Conservation (phyloP, 768 basidiomycete species). For the Aureoboletus auriporus region DNA sequence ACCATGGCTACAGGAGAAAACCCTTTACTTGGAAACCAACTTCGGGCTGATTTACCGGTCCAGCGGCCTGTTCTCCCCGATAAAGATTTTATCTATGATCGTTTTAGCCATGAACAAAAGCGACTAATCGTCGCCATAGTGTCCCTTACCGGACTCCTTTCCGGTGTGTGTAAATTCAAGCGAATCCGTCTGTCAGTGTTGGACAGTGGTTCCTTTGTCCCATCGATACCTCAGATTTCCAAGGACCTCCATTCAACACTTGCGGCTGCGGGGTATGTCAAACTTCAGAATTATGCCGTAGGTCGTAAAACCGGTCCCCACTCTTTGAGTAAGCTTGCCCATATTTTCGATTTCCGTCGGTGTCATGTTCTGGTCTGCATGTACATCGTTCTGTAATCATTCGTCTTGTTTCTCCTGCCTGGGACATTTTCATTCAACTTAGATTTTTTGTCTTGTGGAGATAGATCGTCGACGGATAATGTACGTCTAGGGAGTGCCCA, state of each 20-base stretch:
- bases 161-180: conserved; percentile 36
- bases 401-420: background rate
- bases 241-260: conserved; percentile 56
- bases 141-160: conserved; percentile 58
- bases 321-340: conserved; percentile 49
- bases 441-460: conserved; percentile 37
- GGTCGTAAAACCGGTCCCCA: conserved; percentile 8
- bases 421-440: background rate
- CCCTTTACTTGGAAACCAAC: conserved; percentile 20
- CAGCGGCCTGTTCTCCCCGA: conserved; percentile 5
- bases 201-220: conserved; percentile 65
- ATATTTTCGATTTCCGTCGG: conserved; percentile 44
- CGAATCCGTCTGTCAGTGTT: conserved; percentile 44
- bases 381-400: conserved; percentile 46
- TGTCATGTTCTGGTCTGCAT: conserved; percentile 49
- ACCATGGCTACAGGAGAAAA: conserved; percentile 26
- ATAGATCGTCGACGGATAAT: conserved; percentile 62
- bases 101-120: conserved; percentile 53
- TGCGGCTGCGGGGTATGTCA: conserved; percentile 53
- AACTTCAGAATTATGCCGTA: background rate
- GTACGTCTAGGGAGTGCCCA: conserved; percentile 56
- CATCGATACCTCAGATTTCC: conserved; percentile 71
- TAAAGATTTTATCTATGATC: conserved; percentile 47
- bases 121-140: conserved; percentile 50
- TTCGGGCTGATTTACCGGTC: too few relatives aligned